Base-by-base conservation (phyloP, 805 yeast genomes). In the Suhomyces canberraensis region DNA sequence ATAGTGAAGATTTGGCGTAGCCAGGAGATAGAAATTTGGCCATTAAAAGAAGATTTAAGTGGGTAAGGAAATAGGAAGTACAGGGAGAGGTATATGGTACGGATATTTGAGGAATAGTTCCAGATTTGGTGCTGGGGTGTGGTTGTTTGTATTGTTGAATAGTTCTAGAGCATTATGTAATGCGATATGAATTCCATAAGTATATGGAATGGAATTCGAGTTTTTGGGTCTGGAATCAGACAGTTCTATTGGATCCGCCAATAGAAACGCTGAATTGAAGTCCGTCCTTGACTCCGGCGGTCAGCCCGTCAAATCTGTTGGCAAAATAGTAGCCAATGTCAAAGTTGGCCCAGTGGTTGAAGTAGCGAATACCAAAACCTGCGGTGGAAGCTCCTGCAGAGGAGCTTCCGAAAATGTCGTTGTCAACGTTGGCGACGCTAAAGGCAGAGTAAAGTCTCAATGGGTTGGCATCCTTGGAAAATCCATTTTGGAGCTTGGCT, bases 351-450 rank as follows among this genome's bases (percentile, higher is more conserved):
- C 68, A 62, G 25, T 56, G 50, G 40, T 61, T 64, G 39, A 64
- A 50, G 49, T 67, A 68, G 20, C 57, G 56, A 29, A 68, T 38
- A 0, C 73, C 73, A 29, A 60, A 42, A 1, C 73, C 73, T 15
- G 53, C 44, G 35, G 59, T 54, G 17, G 56, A 32, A 7, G 54
- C 63, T 5, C 54, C 45, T 8, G 16, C 38, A 11, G 46, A 34
- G 4, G 45, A 41, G 25, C 53, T 60, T 18, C 44, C 37, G 14
- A 58, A 31, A 26, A 64, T 36, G 38, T 61, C 54, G 37, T 56
- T 44, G 25, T 56, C 50, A 48, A 76, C 70, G 37, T 77, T 75
- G 1, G 96, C 97, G 28, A 81, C 79, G 51, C 78, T 75, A 18
- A 78, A 54, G 38, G 84, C 82, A 21, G 71, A 60, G 52, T 85